Evolutionary conservation across 2,329 filamentous ascomycete genomes (phyloP).

Genomic region (Beauveria medogensis): DNA sequence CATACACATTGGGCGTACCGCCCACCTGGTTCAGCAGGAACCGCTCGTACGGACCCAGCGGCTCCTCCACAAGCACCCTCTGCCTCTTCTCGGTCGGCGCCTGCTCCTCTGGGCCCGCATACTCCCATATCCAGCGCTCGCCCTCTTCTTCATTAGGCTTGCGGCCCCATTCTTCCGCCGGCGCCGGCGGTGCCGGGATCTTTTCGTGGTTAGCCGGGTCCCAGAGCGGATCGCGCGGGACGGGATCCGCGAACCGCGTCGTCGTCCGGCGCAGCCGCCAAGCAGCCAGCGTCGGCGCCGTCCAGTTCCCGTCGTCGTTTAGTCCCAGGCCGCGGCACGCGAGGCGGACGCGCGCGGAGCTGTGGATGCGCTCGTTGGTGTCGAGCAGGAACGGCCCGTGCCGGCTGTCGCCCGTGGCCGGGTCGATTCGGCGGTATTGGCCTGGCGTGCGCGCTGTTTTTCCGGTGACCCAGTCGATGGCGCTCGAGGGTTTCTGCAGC

Average conservation of each 20-base stretch:
- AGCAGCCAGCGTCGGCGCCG: slow-evolving; percentile 33
- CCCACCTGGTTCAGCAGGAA: slow-evolving; percentile 37
- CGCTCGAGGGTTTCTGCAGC: slow-evolving; percentile 30
- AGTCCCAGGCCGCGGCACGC: slow-evolving; percentile 41
- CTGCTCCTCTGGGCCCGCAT: slow-evolving; percentile 33
- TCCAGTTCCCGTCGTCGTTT: slow-evolving; percentile 41
- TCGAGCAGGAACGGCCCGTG: slow-evolving; percentile 34
- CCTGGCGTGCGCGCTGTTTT: slow-evolving; percentile 38
- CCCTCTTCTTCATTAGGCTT: slow-evolving; percentile 19
- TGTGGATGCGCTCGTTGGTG: slow-evolving; percentile 49
- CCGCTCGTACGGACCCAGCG: slow-evolving; percentile 43
- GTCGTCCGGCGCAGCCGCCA: slow-evolving; percentile 35
- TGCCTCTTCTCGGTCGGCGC: slow-evolving; percentile 33
- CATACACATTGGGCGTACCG: slow-evolving; percentile 34
- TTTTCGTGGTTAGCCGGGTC: slow-evolving; percentile 20
- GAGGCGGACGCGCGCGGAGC: slow-evolving; percentile 45
- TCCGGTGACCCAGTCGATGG: slow-evolving; percentile 38
- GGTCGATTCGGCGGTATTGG: slow-evolving; percentile 37
- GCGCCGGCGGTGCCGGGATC: background rate
- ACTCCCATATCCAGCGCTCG: slow-evolving; percentile 47
- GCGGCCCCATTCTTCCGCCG: slow-evolving; percentile 5
- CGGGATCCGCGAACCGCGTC: slow-evolving; percentile 26
- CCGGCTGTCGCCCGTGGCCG: slow-evolving; percentile 28
- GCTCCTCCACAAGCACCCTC: slow-evolving; percentile 43
- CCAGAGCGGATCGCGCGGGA: slow-evolving; percentile 26